Base-by-base conservation (phyloP, 805 yeast genomes). In the Sungouiella blattae region DNA sequence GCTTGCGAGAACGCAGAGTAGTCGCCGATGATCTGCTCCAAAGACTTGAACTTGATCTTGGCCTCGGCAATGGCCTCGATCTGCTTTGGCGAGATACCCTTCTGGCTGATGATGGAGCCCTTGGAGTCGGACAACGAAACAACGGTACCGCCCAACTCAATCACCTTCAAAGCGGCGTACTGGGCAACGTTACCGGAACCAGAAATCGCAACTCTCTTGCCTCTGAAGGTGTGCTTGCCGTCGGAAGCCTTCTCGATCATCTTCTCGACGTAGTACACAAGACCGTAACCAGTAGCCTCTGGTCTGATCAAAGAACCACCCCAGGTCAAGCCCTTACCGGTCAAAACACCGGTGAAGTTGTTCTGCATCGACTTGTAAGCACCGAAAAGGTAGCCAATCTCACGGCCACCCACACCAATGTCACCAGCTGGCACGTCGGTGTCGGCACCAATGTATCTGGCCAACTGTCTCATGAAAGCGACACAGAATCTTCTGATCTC, bases 351-450 rank as follows among this genome's bases (percentile, higher is more conserved):
- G 66, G 91, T 91, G 83, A 88, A 91, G 60, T 80, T 75, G 82
- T 91, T 91, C 69, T 77, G 83, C 80, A 77, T 75, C 56, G 77
- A 74, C 78, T 88, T 87, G 88, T 86, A 91, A 52, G 96, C 96
- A 71, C 98, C 98, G 55, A 87, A 93, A 63, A 91, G 72, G 85
- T 65, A 91, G 54, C 97, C 96, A 49, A 88, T 76, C 73, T 87
- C 95, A 68, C 94, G 80, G 56, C 96, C 98, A 73, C 96, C 96
- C 47, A 87, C 95, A 77, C 95, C 96, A 65, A 91, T 91, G 71
- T 91, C 98, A 69, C 98, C 98, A 51, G 98, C 98, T 61, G 98
- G 98, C 37, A 93, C 97, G 71, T 91, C 98, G 42, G 95, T 87
- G 69, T 86, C 91, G 61, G 84, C 88, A 46, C 98, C 98, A 70